These are phyloP conservation scores for Pleurotus pulmonarius DNA, from an alignment of 768 basidiomycete species.

Conservation along the genomic window DNA sequence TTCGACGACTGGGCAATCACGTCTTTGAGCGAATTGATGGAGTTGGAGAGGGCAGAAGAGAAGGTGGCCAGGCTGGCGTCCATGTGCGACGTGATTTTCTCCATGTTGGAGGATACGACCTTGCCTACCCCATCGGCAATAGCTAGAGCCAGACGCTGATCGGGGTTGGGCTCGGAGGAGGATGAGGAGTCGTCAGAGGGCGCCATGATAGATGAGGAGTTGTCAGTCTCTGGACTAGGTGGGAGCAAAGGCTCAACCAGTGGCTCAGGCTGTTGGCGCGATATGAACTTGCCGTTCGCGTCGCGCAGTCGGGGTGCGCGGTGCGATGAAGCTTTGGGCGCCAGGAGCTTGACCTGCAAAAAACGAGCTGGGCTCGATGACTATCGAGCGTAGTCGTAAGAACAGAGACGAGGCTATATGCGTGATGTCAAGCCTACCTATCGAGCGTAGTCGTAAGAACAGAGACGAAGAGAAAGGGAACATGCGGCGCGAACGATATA, in stretches of 20 bases:
- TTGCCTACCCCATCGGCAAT: not conserved
- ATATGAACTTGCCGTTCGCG: not conserved
- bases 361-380: not conserved
- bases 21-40: not conserved
- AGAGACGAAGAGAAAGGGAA: not conserved
- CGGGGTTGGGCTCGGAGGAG: no score
- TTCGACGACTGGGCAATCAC: no score
- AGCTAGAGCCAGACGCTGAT: not conserved
- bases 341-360: not conserved
- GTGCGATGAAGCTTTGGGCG: not conserved
- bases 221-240: not conserved
- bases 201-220: not conserved
- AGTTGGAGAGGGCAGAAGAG: not conserved
- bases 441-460: not conserved
- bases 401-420: no score
- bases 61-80: not conserved
- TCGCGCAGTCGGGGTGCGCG: not conserved
- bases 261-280: not conserved
- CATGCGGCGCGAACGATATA: no score
- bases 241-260: not conserved
- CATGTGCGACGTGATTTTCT: not conserved
- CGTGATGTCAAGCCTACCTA: no score
- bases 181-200: not conserved
- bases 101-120: not conserved
- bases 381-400: slow-evolving; percentile 3